Evolutionary conservation across 495 filamentous ascomycete genomes (phyloP), one percentile per base, ranked within the genome.

Genomic region (Aspergillus coremiiformis): DNA sequence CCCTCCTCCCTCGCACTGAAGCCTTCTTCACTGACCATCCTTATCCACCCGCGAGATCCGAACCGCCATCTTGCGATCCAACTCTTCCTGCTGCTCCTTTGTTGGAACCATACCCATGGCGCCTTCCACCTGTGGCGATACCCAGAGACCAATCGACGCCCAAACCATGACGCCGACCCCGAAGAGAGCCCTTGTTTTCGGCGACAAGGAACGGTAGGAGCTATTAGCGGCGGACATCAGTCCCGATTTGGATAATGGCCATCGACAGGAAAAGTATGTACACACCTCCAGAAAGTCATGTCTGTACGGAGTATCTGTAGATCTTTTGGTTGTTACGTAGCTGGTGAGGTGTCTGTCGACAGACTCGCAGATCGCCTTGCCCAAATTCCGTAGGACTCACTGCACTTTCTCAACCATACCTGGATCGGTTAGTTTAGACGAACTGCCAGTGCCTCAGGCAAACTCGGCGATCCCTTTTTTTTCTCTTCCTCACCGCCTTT

Each of bases 81-180:
- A 58, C 35, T 73, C 75, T 59, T 79, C 71, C 56, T 75, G 78
- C 58, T 88, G 81, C 54, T 82, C 64, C 60, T 82, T 73, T 12
- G 72, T 79, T n/a, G 86, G 70, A 39, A 75, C 73, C 59, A 87
- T 72, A 2, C 82, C 82, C 50, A 87, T 68, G 11, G 74, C 77
- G 53, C 75, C 69, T 64, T 88, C 86, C 2, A 81, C 79, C 45
- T 74, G 71, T 32, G 84, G 75, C n/a, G 78, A 74, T 4, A 78
- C 60, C 55, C 73, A 73, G 14, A 87, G 68, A 11, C 81, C 84
- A 29, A 82, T 63, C n/a, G 64, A 66, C 0, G 82, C 82, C 71
- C 83, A 89, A 24, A 74, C 78, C 63, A 89, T 82, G 32, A 85
- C 64, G 55, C 82, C 83, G 47, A 80, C 51, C 46, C 86, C 85